phyloP scores from a whole-genome alignment of 352 stramenopile species.

The Phytopythium cucurbitacearum region DNA sequence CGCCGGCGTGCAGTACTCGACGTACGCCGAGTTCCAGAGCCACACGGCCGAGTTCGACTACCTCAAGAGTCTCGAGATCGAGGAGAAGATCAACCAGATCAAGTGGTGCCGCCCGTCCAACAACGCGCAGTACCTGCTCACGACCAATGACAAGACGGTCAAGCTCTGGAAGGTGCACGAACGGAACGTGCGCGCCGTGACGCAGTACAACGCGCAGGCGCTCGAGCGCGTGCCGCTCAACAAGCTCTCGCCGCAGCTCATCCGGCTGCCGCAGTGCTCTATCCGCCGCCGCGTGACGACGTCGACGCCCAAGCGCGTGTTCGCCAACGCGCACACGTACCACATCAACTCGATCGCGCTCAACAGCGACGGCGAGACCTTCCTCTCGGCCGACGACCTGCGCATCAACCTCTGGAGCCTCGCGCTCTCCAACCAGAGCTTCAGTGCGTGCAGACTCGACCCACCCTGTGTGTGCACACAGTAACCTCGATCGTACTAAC shows the following conservation, averaged over 20 bases:
- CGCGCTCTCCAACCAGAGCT: conserved; percentile 86
- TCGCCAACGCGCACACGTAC: conserved; percentile 94
- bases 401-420: conserved; percentile 96
- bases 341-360: conserved; percentile 96
- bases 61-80: conserved; percentile 96
- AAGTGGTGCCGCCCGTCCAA: conserved; percentile 90
- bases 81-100: conserved; percentile 98
- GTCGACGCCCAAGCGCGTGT: conserved; percentile 83
- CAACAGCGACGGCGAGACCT: conserved; percentile 94
- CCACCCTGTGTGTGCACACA: not conserved
- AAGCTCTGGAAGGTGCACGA: conserved; percentile 95
- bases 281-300: conserved; percentile 58
- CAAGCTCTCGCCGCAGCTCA: conserved; percentile 26
- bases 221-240: conserved; percentile 18
- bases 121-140: conserved; percentile 91
- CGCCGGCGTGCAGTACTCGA: conserved; percentile 36
- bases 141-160: conserved; percentile 97
- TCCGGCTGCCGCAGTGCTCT: conserved; percentile 49
- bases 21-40: conserved; percentile 94
- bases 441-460: conserved; percentile 53
- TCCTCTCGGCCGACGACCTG: conserved; percentile 95
- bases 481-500: not conserved
- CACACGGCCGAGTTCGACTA: conserved; percentile 98
- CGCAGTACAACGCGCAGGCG: conserved; percentile 59
- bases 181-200: conserved; percentile 70